phyloP scores from a whole-genome alignment of 345 rosid genomes.

The Camelina neglecta region DNA sequence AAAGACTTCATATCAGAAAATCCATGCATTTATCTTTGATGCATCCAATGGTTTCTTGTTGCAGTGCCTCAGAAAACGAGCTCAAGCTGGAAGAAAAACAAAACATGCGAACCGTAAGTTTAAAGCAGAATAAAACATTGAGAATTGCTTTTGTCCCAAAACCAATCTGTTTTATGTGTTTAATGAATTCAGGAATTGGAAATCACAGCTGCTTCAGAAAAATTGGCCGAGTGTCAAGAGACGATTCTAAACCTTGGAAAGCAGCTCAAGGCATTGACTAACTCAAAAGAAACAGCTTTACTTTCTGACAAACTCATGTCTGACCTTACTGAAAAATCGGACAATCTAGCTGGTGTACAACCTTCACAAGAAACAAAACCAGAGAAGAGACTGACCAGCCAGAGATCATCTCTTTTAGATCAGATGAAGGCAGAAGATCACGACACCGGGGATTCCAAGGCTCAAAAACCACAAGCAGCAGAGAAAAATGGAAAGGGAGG shows the following conservation, averaged over 20 bases:
- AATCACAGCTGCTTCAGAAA: conserved; percentile 89
- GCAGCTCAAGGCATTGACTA: conserved; percentile 80
- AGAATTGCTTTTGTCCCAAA: background rate
- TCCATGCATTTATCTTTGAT: conserved; percentile 22
- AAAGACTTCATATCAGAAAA: conserved; percentile 44
- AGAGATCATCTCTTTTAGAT: conserved; percentile 79
- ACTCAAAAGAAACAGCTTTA: conserved; percentile 58
- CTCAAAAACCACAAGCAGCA: conserved; percentile 30
- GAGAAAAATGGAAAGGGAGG: conserved; percentile 41
- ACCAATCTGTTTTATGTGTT: conserved; percentile 20
- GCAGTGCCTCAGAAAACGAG: conserved; percentile 60
- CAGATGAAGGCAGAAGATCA: conserved; percentile 87
- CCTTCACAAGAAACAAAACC: conserved; percentile 38
- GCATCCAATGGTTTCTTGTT: conserved; percentile 36
- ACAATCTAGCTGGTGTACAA: conserved; percentile 27
- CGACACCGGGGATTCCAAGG: conserved; percentile 31
- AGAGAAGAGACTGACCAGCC: conserved; percentile 52
- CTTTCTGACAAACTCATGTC: conserved; percentile 58
- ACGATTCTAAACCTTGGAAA: conserved; percentile 85
- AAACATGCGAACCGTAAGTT: conserved; percentile 68
- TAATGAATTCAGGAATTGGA: conserved; percentile 68
- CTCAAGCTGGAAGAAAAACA: conserved; percentile 54
- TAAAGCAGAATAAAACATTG: conserved; percentile 34
- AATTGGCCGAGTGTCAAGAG: conserved; percentile 93
- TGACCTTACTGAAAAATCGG: conserved; percentile 40